phyloP scores from a whole-genome alignment of 202 grass and related monocot genomes.

The Sporobolus alterniflorus region DNA sequence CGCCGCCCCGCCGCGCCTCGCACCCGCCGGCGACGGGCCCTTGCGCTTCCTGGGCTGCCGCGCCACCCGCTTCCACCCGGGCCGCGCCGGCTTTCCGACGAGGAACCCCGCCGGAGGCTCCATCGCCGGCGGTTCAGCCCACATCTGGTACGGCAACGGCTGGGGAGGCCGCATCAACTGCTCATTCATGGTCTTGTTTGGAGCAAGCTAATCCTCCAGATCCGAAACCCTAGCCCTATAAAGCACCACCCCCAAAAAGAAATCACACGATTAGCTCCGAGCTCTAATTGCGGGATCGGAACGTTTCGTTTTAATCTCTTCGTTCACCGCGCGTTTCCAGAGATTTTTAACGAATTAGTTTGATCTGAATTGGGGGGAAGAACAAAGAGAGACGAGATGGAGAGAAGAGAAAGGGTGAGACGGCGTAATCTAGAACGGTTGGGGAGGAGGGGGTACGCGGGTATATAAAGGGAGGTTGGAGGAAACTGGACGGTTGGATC shows the following conservation, averaged over 20 bases:
- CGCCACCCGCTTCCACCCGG: constrained; percentile 43
- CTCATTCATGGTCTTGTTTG: constrained; percentile 63
- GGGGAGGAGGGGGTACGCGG: not conserved
- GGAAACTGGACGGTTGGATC: constrained; percentile 43
- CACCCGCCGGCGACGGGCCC: not conserved
- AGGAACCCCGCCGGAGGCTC: constrained; percentile 32
- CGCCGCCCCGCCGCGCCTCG: constrained; percentile 34
- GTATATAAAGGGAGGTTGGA: constrained; percentile 48
- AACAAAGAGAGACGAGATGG: not conserved
- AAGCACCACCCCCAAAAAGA: constrained; percentile 2
- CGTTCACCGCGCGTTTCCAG: constrained; percentile 43
- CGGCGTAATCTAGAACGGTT: not conserved
- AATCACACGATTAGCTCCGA: constrained; percentile 13
- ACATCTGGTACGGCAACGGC: constrained; percentile 53
- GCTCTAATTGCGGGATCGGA: constrained; percentile 22
- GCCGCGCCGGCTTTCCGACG: constrained; percentile 27
- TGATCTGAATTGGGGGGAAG: constrained; percentile 46
- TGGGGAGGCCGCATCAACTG: constrained; percentile 69
- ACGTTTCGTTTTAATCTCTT: constrained; percentile 46
- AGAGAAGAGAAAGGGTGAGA: not conserved
- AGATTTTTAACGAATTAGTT: constrained; percentile 65
- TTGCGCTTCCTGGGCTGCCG: constrained; percentile 42
- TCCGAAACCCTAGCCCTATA: constrained; percentile 83
- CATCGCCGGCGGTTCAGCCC: constrained; percentile 29
- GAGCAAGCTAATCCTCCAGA: constrained; percentile 37